Percentiles rank a stretch among this genome's conserved stretches.
Conservation (phyloP, 352 stramenopile genomes). For the Phytophthora crassamura region DNA sequence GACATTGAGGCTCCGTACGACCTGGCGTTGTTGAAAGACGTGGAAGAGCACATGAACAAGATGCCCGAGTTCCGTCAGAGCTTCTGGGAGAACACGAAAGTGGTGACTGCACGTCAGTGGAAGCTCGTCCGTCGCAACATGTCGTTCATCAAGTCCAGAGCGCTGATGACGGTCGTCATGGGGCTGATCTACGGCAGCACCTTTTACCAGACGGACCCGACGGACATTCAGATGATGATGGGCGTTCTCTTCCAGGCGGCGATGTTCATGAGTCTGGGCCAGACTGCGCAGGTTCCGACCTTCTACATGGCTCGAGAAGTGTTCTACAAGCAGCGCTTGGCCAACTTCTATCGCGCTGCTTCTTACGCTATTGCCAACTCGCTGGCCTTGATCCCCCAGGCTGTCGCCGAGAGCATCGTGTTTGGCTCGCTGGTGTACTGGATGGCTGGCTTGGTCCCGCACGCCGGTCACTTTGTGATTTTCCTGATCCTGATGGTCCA, state of each 20-base stretch:
- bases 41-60: constrained; percentile 82
- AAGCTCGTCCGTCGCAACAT: constrained; percentile 55
- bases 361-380: constrained; percentile 64
- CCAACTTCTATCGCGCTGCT: constrained; percentile 81
- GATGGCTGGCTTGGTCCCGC: constrained; percentile 58
- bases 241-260: constrained; percentile 80
- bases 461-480: constrained; percentile 38
- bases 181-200: too few species aligned
- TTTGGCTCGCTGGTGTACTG: constrained; percentile 86
- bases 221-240: constrained; percentile 54
- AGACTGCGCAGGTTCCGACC: constrained; percentile 73
- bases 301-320: constrained; percentile 70
- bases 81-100: constrained; percentile 47
- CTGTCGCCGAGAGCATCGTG: constrained; percentile 58
- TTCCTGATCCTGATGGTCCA: constrained; percentile 41
- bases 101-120: constrained; percentile 35
- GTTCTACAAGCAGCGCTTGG: constrained; percentile 85
- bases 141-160: constrained; percentile 41
- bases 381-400: constrained; percentile 38
- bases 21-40: constrained; percentile 27
- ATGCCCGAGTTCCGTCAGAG: constrained; percentile 31
- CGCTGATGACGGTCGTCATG: constrained; percentile 51
- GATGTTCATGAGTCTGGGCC: constrained; percentile 84
- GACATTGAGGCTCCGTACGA: constrained; percentile 24
- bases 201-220: constrained; percentile 58